Evolutionary conservation across 2,329 filamentous ascomycete species (phyloP), one percentile per base, ranked within the genome.

Genomic region (Lecanicillium sp.): DNA sequence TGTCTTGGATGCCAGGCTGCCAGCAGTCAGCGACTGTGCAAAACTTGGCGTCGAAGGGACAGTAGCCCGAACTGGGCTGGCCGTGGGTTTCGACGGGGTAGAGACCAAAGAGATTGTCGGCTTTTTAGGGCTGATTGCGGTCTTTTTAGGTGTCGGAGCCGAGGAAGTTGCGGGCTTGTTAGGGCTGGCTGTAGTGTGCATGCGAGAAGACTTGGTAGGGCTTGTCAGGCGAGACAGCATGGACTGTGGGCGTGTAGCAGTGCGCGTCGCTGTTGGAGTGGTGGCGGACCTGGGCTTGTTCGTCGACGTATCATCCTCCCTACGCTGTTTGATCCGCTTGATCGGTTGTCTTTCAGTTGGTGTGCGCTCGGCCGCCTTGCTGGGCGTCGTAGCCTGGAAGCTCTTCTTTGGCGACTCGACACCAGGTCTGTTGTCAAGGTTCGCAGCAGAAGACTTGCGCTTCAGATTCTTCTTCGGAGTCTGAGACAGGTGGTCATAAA

Each of bases 311-410:
- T 93, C 87, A 49, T 91, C 86, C 2, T 78, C 72, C 36, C 79
- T 67, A 38, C 72, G 75, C 56, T 83, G 79, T 62, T 87, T 87
- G 52, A 81, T 66, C 48, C 89, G 84, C 72, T 95, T 95, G 6
- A 78, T 72, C 5, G 78, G 69, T 19, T 60, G 24, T 3, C 48
- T 41, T 30, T 51, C 50, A 70, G 68, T 23, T 44, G 58, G 45
- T n/a, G 55, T 52, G 33, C 30, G 39, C 52, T 53, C 44, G 3
- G 43, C 50, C 6, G 48, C 43, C 51, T 58, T 59, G 24, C 35
- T 56, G 3, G 48, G 37, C 11, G 50, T 44, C 14, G 56, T 35
- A n/a, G 55, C 53, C 21, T 55, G 48, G 9, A 56, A 58, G 12
- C 51, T 48, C 44, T 59, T 63, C 52, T 62, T 65, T 14, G 58